phyloP scores from a whole-genome alignment of 257 asterid genomes.

The Solanum lignicaule region DNA sequence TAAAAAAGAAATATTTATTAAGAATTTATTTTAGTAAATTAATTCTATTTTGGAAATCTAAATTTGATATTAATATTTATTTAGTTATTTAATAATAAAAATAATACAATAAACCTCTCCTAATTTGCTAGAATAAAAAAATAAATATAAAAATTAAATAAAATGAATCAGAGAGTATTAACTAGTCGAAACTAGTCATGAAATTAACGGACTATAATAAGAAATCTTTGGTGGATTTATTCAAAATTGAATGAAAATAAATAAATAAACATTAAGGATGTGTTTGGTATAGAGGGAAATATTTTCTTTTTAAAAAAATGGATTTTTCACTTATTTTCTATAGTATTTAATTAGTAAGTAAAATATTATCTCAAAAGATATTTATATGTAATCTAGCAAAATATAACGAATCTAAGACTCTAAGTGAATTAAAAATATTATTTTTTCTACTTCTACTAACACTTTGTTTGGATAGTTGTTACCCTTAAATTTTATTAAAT shows the following conservation, averaged over 20 bases:
- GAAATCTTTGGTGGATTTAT: neutral
- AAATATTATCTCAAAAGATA: neutral
- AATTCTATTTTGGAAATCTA: too few relatives aligned
- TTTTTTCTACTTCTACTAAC: neutral
- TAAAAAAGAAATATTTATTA: too few relatives aligned
- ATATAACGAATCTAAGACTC: neutral
- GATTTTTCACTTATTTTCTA: neutral
- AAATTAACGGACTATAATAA: neutral
- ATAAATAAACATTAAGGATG: neutral
- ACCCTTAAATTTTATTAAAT: fast-evolving
- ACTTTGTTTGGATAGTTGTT: neutral
- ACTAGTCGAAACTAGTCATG: neutral
- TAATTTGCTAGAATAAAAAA: neutral
- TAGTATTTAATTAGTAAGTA: neutral
- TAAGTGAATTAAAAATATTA: neutral
- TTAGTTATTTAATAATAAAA: too few relatives aligned
- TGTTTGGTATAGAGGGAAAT: neutral
- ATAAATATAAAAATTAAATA: neutral
- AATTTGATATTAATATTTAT: neutral
- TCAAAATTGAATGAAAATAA: neutral
- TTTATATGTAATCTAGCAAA: neutral
- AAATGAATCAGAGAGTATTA: neutral
- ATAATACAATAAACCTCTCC: too few relatives aligned
- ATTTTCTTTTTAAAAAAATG: neutral
- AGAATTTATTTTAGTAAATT: too few relatives aligned